phyloP scores from a whole-genome alignment of 2,329 filamentous ascomycete species.

The Fonsecaea erecta region DNA sequence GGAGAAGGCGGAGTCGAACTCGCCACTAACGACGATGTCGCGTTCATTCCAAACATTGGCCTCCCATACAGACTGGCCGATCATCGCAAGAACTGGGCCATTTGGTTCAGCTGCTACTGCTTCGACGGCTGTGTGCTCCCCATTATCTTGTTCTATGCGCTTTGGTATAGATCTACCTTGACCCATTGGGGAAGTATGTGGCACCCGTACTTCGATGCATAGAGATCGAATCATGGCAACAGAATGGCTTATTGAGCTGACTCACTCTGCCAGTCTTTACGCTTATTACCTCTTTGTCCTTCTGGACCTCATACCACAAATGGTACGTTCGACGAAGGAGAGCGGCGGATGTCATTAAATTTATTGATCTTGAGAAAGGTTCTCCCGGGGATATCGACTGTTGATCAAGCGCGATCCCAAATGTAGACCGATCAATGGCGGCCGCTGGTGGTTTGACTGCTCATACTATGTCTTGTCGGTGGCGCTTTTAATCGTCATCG shows the following conservation, averaged over 20 bases:
- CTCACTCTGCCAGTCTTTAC: not conserved
- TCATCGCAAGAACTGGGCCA: slow-evolving; percentile 2
- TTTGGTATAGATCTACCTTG: slow-evolving; percentile 6
- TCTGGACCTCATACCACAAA: slow-evolving; percentile 13
- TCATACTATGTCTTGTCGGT: slow-evolving; percentile 10
- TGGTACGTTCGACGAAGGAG: not conserved
- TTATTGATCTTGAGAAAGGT: not conserved
- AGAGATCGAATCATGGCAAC: not conserved
- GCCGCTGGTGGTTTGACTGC: slow-evolving; percentile 10
- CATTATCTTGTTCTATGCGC: slow-evolving; percentile 9
- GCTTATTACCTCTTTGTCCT: slow-evolving; percentile 6
- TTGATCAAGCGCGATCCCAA: slow-evolving; percentile 12
- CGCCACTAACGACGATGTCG: not conserved
- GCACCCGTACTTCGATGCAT: not conserved
- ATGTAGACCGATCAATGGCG: slow-evolving; percentile 9
- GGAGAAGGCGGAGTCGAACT: not conserved
- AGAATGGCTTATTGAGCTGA: not conserved
- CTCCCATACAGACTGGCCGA: slow-evolving; percentile 1
- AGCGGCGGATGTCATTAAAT: not conserved
- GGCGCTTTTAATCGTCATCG: slow-evolving; percentile 5
- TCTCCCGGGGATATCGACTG: slow-evolving; percentile 4
- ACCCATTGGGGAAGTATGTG: slow-evolving; percentile 8
- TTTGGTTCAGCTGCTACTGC: slow-evolving; percentile 9
- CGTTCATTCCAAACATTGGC: not conserved
- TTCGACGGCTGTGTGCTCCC: slow-evolving; percentile 11